Conservation (phyloP, 139 green algal species). For the Microglena sp. region DNA sequence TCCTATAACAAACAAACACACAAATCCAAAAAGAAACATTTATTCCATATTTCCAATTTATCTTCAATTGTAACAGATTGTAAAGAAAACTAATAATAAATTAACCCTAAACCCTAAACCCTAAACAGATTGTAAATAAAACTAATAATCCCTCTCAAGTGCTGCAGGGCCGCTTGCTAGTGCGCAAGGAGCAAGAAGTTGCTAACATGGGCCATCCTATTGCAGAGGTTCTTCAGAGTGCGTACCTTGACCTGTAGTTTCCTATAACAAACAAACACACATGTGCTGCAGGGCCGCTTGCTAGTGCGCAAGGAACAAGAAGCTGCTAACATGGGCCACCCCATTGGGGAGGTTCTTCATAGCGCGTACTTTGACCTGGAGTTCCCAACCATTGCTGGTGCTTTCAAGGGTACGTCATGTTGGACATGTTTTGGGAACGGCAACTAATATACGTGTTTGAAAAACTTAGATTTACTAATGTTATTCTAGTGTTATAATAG, state of each 20-base stretch:
- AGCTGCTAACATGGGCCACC: slow-evolving; percentile 20
- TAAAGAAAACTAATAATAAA: no score
- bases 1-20: slow-evolving; percentile 10
- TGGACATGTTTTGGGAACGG: neutral
- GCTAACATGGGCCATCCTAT: neutral
- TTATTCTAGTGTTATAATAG: no score
- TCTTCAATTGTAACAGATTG: no score
- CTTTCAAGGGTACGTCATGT: neutral
- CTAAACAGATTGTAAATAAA: no score
- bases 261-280: slow-evolving; percentile 10
- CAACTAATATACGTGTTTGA: no score
- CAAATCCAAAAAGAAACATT: no score
- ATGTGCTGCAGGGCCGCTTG: slow-evolving; percentile 15
- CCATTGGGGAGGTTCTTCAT: slow-evolving; percentile 23
- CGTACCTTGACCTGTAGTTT: neutral
- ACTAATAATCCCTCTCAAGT: no score
- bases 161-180: slow-evolving; percentile 20
- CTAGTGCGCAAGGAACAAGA: slow-evolving; percentile 25
- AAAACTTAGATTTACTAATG: no score
- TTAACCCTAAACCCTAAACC: no score
- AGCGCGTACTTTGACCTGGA: slow-evolving; percentile 26
- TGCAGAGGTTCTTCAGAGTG: neutral
- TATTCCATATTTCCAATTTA: no score
- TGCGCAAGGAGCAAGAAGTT: neutral
- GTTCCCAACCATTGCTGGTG: slow-evolving; percentile 16